A percentile compares a stretch with the other conserved stretches of the same genome.
phyloP scores from a whole-genome alignment of 257 asterid species.

The Paraleonurus japonicus region DNA sequence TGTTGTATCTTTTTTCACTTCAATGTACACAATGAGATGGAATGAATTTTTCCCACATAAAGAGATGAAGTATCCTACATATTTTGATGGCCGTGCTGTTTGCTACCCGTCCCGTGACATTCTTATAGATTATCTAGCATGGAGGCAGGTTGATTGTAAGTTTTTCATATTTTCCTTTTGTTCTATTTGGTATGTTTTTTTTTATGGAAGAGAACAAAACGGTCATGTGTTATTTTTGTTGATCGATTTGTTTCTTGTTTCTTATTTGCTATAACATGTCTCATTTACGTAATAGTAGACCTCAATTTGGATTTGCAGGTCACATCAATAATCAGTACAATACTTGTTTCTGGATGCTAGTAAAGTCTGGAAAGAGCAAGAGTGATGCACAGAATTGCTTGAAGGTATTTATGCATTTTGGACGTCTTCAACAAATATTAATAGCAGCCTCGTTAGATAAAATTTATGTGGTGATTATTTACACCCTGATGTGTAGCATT shows the following conservation, averaged over 20 bases:
- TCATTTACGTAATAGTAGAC: conserved; percentile 6
- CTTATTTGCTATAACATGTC: background rate
- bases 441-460: background rate
- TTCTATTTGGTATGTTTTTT: background rate
- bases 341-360: conserved; percentile 95
- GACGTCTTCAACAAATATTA: background rate
- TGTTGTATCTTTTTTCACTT: conserved; percentile 71
- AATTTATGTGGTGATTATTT: background rate
- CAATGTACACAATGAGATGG: conserved; percentile 70
- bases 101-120: conserved; percentile 75
- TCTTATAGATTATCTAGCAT: conserved; percentile 73
- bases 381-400: conserved; percentile 63
- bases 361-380: conserved; percentile 79
- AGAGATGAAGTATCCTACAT: conserved; percentile 58
- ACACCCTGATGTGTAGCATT: background rate
- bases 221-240: background rate
- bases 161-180: background rate
- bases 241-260: background rate
- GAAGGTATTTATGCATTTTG: conserved; percentile 45
- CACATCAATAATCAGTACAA: conserved; percentile 93
- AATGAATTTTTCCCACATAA: conserved; percentile 55
- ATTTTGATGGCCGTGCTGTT: conserved; percentile 84
- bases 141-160: conserved; percentile 99
- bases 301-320: conserved; percentile 44
- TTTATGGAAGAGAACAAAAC: background rate